Evolutionary conservation across 2,329 filamentous ascomycete species (phyloP).

Genomic region (Hypoxylon sp.): DNA sequence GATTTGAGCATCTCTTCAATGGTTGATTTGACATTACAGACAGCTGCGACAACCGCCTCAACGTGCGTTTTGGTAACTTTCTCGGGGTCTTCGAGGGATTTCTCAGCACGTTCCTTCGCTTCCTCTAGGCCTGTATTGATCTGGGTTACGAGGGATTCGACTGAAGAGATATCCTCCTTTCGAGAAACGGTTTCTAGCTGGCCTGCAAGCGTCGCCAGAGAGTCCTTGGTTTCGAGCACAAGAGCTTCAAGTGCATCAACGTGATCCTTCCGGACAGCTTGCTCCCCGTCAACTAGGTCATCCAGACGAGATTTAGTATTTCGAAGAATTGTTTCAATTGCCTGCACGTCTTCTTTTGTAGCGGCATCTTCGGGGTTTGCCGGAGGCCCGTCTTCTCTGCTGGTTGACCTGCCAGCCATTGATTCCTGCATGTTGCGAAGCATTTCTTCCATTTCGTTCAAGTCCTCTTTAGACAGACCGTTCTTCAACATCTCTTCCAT

Average conservation of each 20-base stretch:
- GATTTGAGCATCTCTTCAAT: conserved; percentile 81
- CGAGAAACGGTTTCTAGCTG: conserved; percentile 79
- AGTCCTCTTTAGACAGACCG: conserved; percentile 65
- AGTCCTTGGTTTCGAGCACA: conserved; percentile 81
- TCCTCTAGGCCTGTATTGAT: conserved; percentile 83
- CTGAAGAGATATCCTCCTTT: conserved; percentile 82
- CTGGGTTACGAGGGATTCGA: conserved; percentile 85
- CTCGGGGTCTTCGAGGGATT: conserved; percentile 70
- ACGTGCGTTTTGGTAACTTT: conserved; percentile 85
- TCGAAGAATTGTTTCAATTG: conserved; percentile 89
- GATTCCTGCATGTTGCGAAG: conserved; percentile 61
- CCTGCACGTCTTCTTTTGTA: conserved; percentile 86
- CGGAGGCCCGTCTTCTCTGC: conserved; percentile 48
- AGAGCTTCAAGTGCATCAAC: conserved; percentile 75
- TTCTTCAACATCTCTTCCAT: conserved; percentile 50
- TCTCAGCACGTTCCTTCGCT: conserved; percentile 71
- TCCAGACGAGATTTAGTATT: conserved; percentile 93
- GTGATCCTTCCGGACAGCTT: conserved; percentile 76
- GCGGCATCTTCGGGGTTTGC: conserved; percentile 65
- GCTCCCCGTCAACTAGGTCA: conserved; percentile 80
- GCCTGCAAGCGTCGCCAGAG: conserved; percentile 74
- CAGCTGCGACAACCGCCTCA: conserved; percentile 83
- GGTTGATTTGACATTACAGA: conserved; percentile 86
- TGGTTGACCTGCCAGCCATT: conserved; percentile 53
- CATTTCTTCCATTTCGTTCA: conserved; percentile 65